Evolutionary conservation across 192 early-diverging fungal genomes (phyloP).

Genomic region (Gonapodya prolifera): DNA sequence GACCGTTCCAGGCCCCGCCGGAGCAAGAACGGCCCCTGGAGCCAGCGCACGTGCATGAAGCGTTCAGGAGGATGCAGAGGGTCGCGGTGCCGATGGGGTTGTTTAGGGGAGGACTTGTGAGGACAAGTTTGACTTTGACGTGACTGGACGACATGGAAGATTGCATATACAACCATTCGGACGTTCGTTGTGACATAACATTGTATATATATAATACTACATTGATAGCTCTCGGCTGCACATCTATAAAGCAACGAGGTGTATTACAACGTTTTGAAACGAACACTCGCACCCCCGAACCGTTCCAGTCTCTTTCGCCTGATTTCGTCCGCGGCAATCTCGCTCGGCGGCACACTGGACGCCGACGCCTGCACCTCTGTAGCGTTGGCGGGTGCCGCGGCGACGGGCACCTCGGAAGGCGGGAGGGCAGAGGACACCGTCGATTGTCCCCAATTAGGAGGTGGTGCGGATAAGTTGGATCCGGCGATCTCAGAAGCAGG

Average conservation of each 20-base stretch:
- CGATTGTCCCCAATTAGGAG: no score
- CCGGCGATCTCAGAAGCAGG: no score
- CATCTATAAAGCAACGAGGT: background rate
- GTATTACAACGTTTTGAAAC: background rate
- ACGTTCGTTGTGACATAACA: no score
- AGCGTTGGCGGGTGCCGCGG: background rate
- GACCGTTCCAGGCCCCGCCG: constrained; percentile 67
- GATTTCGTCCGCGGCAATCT: background rate
- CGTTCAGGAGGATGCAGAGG: constrained; percentile 71
- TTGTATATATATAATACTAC: background rate
- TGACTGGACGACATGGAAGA: no score
- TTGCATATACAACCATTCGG: no score
- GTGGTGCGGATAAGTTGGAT: no score
- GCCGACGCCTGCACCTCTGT: background rate
- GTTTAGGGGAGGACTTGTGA: constrained; percentile 59
- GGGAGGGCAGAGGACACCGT: no score
- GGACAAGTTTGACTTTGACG: constrained; percentile 61
- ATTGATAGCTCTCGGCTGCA: background rate
- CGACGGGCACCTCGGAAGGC: background rate
- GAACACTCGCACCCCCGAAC: background rate
- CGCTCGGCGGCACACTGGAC: background rate
- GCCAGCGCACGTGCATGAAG: constrained; percentile 85
- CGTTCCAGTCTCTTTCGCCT: background rate
- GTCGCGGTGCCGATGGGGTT: constrained; percentile 60
- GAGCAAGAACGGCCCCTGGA: constrained; percentile 69